These are phyloP conservation scores for Pythium scleroteichum DNA, from an alignment of 352 stramenopile genomes.

Conservation along the genomic window DNA sequence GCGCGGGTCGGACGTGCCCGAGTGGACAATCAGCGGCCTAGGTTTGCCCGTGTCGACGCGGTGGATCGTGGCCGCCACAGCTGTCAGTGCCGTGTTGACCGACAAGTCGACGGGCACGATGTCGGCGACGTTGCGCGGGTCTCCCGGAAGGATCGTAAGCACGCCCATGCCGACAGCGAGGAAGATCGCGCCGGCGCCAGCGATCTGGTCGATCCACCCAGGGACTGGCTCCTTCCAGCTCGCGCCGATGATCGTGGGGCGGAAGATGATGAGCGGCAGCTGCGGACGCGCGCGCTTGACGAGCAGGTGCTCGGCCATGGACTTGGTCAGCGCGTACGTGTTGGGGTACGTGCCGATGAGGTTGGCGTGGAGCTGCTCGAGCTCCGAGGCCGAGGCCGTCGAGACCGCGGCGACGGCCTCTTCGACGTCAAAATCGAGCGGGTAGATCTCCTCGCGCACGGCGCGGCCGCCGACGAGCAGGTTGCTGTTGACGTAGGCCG, in stretches of 20 bases:
- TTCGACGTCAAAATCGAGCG: constrained; percentile 82
- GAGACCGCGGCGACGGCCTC: constrained; percentile 62
- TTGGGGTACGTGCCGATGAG: constrained; percentile 89
- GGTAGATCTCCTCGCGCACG: constrained; percentile 75
- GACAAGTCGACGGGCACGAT: constrained; percentile 82
- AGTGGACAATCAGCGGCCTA: constrained; percentile 65
- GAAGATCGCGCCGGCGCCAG: constrained; percentile 79
- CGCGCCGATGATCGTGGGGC: constrained; percentile 84
- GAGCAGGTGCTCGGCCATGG: constrained; percentile 82
- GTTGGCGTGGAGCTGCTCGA: constrained; percentile 70
- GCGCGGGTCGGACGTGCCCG: constrained; percentile 70
- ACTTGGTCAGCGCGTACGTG: constrained; percentile 90
- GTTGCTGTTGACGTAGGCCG: constrained; percentile 87
- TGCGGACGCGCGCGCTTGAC: constrained; percentile 40
- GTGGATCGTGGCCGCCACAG: constrained; percentile 40
- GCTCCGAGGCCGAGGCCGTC: constrained; percentile 47
- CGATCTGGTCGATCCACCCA: constrained; percentile 82
- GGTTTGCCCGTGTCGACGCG: background rate
- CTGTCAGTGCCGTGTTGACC: constrained; percentile 76
- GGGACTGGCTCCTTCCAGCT: constrained; percentile 86
- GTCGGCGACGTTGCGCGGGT: constrained; percentile 78
- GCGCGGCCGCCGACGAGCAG: constrained; percentile 40
- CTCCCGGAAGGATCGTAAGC: constrained; percentile 78
- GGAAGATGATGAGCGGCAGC: constrained; percentile 76
- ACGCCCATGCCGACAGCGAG: constrained; percentile 73